phyloP scores from a whole-genome alignment of 2,329 filamentous ascomycete genomes.

The Xylaria sp. region DNA sequence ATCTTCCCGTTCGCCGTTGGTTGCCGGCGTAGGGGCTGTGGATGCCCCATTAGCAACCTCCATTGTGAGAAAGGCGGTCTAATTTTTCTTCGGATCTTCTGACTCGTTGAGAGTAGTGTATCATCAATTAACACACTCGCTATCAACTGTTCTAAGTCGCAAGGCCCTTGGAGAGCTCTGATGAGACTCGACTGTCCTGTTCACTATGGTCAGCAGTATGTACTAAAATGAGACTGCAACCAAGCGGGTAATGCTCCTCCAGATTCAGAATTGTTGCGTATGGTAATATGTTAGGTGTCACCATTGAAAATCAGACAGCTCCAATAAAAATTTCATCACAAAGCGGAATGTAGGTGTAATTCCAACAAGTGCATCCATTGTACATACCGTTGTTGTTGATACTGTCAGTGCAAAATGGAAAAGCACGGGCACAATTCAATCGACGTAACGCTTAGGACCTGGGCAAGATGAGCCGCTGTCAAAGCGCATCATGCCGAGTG shows the following conservation, averaged over 20 bases:
- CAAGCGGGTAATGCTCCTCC: neutral
- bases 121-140: neutral
- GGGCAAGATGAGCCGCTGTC: conserved; percentile 9
- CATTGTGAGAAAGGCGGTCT: conserved; percentile 39
- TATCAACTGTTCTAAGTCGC: neutral
- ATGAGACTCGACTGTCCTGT: neutral
- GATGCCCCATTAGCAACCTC: conserved; percentile 55
- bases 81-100: neutral
- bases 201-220: conserved; percentile 14
- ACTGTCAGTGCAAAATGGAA: neutral
- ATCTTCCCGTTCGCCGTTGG: conserved; percentile 60
- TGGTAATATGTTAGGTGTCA: conserved; percentile 65
- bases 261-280: conserved; percentile 63
- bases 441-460: conserved; percentile 2
- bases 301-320: conserved; percentile 77
- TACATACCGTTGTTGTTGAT: conserved; percentile 27
- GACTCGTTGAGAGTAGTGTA: neutral
- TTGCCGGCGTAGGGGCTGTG: conserved; percentile 43
- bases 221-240: neutral
- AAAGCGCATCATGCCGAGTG: conserved; percentile 21
- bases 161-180: neutral
- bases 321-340: conserved; percentile 72
- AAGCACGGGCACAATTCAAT: neutral
- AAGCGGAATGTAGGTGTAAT: conserved; percentile 1
- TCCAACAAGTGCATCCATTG: neutral